phyloP scores from a whole-genome alignment of 495 filamentous ascomycete species.

The Tricharina praecox region DNA sequence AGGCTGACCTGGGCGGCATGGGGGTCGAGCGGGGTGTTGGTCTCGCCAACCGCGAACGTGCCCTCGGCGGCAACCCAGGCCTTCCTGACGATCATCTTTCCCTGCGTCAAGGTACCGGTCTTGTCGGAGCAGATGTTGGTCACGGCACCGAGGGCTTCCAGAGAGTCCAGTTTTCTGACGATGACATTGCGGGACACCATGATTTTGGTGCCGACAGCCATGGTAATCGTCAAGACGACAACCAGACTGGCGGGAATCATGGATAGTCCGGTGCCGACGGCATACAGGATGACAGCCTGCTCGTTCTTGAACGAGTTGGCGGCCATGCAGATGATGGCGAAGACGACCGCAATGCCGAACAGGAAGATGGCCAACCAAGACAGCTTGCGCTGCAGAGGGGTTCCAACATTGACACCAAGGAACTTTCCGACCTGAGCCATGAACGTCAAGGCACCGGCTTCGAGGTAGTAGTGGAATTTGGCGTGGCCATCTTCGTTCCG shows the following conservation, averaged over 20 bases:
- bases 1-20: constrained; percentile 36
- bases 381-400: constrained; percentile 37
- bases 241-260: constrained; percentile 39
- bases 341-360: constrained; percentile 34
- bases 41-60: constrained; percentile 42
- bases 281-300: constrained; percentile 37
- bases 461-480: constrained; percentile 47
- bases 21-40: constrained; percentile 41
- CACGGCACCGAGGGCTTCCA: constrained; percentile 48
- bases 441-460: constrained; percentile 50
- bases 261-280: constrained; percentile 42
- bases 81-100: constrained; percentile 40
- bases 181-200: constrained; percentile 37
- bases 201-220: constrained; percentile 36
- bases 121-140: constrained; percentile 60
- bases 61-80: constrained; percentile 40
- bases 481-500: constrained; percentile 40
- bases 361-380: constrained; percentile 35
- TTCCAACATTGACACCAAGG: constrained; percentile 47
- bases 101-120: constrained; percentile 56
- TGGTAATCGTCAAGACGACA: constrained; percentile 40
- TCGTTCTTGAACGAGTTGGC: constrained; percentile 33
- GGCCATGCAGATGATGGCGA: constrained; percentile 35
- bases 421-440: constrained; percentile 52
- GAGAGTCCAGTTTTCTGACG: constrained; percentile 35